Evolutionary conservation across 202 grass and related monocot genomes (phyloP).

Genomic region (Musa balbisiana): DNA sequence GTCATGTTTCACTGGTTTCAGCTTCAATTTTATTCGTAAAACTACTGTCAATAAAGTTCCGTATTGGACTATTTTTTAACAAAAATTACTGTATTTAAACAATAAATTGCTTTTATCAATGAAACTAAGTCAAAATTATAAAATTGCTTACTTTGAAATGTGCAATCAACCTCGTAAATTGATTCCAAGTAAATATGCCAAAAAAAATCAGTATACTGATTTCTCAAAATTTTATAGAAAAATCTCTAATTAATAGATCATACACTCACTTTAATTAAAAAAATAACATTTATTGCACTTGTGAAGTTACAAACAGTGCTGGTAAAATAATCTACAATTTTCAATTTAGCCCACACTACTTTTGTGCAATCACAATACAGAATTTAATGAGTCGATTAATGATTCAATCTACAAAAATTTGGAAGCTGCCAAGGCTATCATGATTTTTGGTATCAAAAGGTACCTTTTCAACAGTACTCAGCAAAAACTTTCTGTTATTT

Average conservation of each 20-base stretch:
- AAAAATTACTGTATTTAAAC: not conserved
- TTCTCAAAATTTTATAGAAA: not conserved
- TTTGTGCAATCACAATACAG: not conserved
- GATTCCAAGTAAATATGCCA: too few species aligned
- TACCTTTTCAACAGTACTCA: not conserved
- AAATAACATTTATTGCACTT: not conserved
- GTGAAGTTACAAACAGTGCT: not conserved
- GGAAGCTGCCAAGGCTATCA: not conserved
- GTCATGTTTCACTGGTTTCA: too few species aligned
- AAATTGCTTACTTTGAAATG: not conserved
- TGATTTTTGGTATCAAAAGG: not conserved
- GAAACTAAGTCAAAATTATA: not conserved
- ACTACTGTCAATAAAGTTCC: too few species aligned
- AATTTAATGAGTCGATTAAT: not conserved
- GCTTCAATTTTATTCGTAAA: too few species aligned
- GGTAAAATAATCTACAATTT: not conserved
- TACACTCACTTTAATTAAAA: not conserved
- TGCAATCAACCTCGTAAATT: too few species aligned
- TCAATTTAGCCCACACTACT: not conserved
- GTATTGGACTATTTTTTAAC: not conserved
- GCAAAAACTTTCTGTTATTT: not conserved
- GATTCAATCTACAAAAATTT: not conserved
- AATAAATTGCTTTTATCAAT: not conserved
- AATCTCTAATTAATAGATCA: not conserved
- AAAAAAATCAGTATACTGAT: not conserved